phyloP scores from a whole-genome alignment of 768 basidiomycete species.

The Lanmaoa pseudosensibilis region DNA sequence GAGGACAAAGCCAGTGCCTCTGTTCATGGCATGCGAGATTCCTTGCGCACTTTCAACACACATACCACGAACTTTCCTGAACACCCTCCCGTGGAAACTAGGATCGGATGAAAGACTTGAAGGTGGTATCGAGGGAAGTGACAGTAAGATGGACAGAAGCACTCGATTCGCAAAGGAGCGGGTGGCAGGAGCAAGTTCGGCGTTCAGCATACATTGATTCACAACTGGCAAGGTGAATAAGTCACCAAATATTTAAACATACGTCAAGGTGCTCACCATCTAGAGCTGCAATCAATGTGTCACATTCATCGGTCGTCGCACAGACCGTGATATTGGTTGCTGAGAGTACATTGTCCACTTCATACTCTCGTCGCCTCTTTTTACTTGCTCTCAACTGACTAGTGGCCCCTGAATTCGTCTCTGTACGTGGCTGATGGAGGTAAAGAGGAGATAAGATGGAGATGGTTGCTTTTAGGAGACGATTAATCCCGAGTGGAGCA shows the following conservation, averaged over 20 bases:
- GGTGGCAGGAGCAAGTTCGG: conserved; percentile 50
- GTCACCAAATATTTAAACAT: not conserved
- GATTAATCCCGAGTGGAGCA: conserved; percentile 47
- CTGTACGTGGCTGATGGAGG: conserved; percentile 36
- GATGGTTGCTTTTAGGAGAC: conserved; percentile 56
- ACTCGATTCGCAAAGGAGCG: conserved; percentile 61
- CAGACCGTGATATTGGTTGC: conserved; percentile 47
- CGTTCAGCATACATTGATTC: conserved; percentile 46
- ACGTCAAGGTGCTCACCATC: conserved; percentile 47
- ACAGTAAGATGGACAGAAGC: conserved; percentile 55
- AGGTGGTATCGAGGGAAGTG: conserved; percentile 55
- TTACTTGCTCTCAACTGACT: conserved; percentile 53
- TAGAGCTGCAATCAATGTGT: conserved; percentile 52
- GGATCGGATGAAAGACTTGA: conserved; percentile 55
- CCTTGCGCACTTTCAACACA: conserved; percentile 53
- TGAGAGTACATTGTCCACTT: conserved; percentile 74
- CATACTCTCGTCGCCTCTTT: conserved; percentile 68
- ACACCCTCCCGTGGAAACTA: conserved; percentile 46
- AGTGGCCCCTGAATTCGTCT: conserved; percentile 21
- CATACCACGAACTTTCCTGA: conserved; percentile 46
- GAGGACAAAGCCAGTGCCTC: conserved; percentile 57
- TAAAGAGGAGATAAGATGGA: conserved; percentile 50
- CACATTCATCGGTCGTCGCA: conserved; percentile 48
- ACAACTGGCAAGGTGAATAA: conserved; percentile 44
- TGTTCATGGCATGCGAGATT: conserved; percentile 59